Percentiles rank a stretch among this genome's conserved stretches.
These are phyloP conservation scores for Beauveria pseudobassiana DNA, from an alignment of 2,329 filamentous ascomycete genomes.

Conservation along the genomic window DNA sequence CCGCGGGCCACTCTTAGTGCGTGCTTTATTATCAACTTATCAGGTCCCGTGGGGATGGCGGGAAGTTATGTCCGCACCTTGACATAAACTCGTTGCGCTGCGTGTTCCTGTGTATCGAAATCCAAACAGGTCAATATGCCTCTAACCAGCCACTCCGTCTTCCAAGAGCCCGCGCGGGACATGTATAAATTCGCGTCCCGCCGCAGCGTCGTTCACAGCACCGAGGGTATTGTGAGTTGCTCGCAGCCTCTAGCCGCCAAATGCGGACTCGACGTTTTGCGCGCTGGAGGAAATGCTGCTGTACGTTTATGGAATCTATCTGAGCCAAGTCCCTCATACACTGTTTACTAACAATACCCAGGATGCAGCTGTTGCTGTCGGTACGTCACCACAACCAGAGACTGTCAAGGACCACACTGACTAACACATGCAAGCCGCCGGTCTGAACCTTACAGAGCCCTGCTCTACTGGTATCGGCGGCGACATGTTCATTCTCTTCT, in stretches of 20 bases:
- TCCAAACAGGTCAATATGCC: constrained; percentile 32
- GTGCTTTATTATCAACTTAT: background rate
- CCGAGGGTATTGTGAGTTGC: constrained; percentile 82
- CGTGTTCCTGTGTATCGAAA: background rate
- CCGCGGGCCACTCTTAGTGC: background rate
- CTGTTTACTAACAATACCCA: constrained; percentile 26
- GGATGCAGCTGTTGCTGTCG: constrained; percentile 94
- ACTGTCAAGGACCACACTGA: background rate
- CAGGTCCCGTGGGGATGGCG: background rate
- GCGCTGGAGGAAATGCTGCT: constrained; percentile 85
- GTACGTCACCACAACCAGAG: constrained; percentile 39
- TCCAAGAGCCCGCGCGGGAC: constrained; percentile 35
- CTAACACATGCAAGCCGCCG: constrained; percentile 56
- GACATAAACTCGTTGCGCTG: background rate
- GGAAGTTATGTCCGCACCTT: background rate
- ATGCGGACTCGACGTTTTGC: constrained; percentile 78
- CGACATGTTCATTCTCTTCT: constrained; percentile 95
- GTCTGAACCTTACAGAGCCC: constrained; percentile 88
- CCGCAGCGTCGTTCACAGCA: constrained; percentile 87
- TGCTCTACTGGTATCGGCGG: constrained; percentile 91
- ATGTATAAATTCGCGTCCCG: constrained; percentile 68
- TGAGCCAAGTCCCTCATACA: too few relatives aligned
- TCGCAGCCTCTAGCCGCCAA: constrained; percentile 84
- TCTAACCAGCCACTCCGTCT: constrained; percentile 38
- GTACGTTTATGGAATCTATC: constrained; percentile 43